Percentiles rank a stretch among this genome's conserved stretches.
Evolutionary conservation across 257 asterid genomes (phyloP).

Genomic region (Solanum piurae): DNA sequence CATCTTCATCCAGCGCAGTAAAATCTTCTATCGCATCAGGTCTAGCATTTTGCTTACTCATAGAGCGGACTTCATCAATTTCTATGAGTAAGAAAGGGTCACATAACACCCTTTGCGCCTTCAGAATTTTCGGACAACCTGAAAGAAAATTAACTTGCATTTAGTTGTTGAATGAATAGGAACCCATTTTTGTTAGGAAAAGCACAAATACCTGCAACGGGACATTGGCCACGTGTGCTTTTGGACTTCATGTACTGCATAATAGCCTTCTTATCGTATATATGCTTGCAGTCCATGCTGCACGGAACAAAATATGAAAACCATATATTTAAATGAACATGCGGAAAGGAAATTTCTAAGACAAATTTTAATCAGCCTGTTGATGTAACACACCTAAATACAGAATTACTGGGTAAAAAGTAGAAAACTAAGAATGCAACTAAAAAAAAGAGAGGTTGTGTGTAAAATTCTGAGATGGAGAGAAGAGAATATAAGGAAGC

Average conservation of each 20-base stretch:
- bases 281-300: constrained; percentile 94
- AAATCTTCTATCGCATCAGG: constrained; percentile 65
- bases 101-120: constrained; percentile 39
- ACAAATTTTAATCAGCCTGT: neutral
- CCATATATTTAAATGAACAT: neutral
- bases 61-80: constrained; percentile 72
- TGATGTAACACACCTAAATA: neutral
- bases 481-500: neutral
- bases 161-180: neutral
- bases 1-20: constrained; percentile 32
- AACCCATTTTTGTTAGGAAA: neutral
- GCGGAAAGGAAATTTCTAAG: neutral
- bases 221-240: constrained; percentile 38
- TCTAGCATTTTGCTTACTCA: constrained; percentile 28
- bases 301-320: constrained; percentile 5
- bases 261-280: constrained; percentile 58
- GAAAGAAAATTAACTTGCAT: constrained; percentile 3
- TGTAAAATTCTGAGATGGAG: no score
- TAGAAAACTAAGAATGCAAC: neutral
- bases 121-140: constrained; percentile 71
- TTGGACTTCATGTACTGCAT: constrained; percentile 41
- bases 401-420: neutral
- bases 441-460: neutral
- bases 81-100: constrained; percentile 61
- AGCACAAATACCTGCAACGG: constrained; percentile 51